Evolutionary conservation across 1,284 basidiomycete genomes (phyloP), one percentile per base, ranked within the genome.

Genomic region (Ustanciosporium gigantosporum): DNA sequence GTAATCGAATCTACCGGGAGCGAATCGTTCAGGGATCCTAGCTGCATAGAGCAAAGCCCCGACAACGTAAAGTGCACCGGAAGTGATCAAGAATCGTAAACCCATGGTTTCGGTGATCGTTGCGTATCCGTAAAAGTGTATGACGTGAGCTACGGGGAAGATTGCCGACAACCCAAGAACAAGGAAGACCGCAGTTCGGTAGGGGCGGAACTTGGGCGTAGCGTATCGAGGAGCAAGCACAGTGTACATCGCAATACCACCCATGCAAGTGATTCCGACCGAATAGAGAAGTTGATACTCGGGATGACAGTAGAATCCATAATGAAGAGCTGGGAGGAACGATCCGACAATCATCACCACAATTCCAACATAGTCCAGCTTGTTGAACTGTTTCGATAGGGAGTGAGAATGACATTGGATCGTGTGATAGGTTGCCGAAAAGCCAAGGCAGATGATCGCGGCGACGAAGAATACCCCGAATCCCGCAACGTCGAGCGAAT

Each of bases 151-250:
- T 15, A 89, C 81, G 21, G 91, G 91, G 5, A 89, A 27, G 29
- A 88, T 78, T 8, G 85, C 87, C 57, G 84, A 86, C 22, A 90
- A 79, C 14, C 91, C 91, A 14, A 94, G 84, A 9, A 82, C 84
- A 60, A 91, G 83, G 79, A 94, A 95, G 7, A 90, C 85, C 19
- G 81, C 78, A 3, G 90, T 92, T 19, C 92, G 85, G 46, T 88
- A 84, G 65, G 86, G 85, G 19, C 90, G 83, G 77, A 90, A 88
- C 0, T 83, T 82, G 1, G 88, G 86, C 58, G 86, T 88, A 14
- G 85, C 81, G 78, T 91, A 91, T 70, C 86, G 83, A 0, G 90
- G 89, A 45, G 86, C 84, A 15, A 93, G 81, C 17, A 94, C 89
- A 56, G 89, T 84, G 78, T 87, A 88, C 31, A 86, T 83, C 4